These are phyloP conservation scores for Xylariaceae sp. DNA, from an alignment of 2,329 filamentous ascomycete species.

Conservation along the genomic window DNA sequence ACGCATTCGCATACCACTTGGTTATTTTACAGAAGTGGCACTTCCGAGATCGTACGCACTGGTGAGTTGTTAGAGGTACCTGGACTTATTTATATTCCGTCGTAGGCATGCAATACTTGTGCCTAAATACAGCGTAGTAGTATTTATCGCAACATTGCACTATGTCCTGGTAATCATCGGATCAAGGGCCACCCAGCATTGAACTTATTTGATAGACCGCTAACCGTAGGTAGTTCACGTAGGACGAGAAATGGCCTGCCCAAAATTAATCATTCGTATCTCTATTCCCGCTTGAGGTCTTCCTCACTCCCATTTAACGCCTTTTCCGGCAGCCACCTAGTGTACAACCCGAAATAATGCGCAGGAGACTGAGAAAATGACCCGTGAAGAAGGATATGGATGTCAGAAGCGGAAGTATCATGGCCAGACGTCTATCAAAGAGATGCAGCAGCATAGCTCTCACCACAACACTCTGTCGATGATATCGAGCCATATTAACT, in stretches of 20 bases:
- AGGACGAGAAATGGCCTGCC: slow-evolving; percentile 4
- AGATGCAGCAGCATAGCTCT: slow-evolving; percentile 22
- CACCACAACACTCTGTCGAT: slow-evolving; percentile 19
- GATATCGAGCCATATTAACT: slow-evolving; percentile 28
- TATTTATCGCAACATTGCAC: too few relatives aligned
- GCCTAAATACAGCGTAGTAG: too few relatives aligned
- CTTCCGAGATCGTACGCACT: too few relatives aligned
- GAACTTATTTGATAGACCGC: too few relatives aligned
- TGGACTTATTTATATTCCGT: too few relatives aligned
- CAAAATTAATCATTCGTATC: slow-evolving; percentile 27
- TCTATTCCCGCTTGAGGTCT: slow-evolving; percentile 29
- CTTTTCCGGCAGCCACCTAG: slow-evolving; percentile 29
- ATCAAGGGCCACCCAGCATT: too few relatives aligned
- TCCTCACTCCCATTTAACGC: slow-evolving; percentile 30
- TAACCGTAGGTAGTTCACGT: slow-evolving; percentile 1
- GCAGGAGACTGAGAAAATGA: slow-evolving; percentile 30
- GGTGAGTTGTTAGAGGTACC: too few relatives aligned
- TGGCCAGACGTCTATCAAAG: slow-evolving; percentile 21
- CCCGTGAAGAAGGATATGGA: slow-evolving; percentile 32
- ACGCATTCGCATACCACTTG: too few relatives aligned
- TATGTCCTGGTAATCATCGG: too few relatives aligned
- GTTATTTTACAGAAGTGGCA: too few relatives aligned
- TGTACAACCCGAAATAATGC: slow-evolving; percentile 31
- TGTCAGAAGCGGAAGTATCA: slow-evolving; percentile 28
- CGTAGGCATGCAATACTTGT: too few relatives aligned